A percentile compares a stretch with the other conserved stretches of the same genome.
Conservation (phyloP, 371 early-diverging fungal species). For the Choanephora cucurbitarum region DNA sequence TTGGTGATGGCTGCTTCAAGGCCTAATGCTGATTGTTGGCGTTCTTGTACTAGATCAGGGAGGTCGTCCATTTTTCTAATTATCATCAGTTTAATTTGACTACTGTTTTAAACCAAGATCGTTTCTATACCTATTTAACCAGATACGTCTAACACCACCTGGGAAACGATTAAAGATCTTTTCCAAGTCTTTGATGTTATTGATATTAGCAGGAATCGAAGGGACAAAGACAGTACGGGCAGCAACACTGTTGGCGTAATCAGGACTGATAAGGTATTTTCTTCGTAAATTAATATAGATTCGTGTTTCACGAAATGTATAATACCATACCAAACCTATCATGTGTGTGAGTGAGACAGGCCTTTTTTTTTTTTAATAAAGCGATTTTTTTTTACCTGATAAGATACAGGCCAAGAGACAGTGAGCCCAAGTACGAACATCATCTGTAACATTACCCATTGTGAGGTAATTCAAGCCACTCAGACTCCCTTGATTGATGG, state of each 20-base stretch:
- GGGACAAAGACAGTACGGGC: slow-evolving; percentile 70
- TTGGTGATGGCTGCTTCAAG: slow-evolving; percentile 57
- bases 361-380: too few relatives aligned
- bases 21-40: slow-evolving; percentile 51
- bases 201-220: slow-evolving; percentile 54
- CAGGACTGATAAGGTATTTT: slow-evolving; percentile 58
- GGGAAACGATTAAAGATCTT: slow-evolving; percentile 69
- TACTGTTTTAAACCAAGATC: too few relatives aligned
- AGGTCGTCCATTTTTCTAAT: slow-evolving; percentile 55
- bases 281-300: slow-evolving; percentile 71
- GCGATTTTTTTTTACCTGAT: slow-evolving; percentile 47
- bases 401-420: slow-evolving; percentile 63
- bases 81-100: too few relatives aligned
- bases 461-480: slow-evolving; percentile 55
- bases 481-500: slow-evolving; percentile 40
- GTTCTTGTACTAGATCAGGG: slow-evolving; percentile 56
- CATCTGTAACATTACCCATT: slow-evolving; percentile 64
- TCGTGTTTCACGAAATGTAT: slow-evolving; percentile 63
- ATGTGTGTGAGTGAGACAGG: too few relatives aligned
- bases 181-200: slow-evolving; percentile 46
- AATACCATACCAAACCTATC: slow-evolving; percentile 44
- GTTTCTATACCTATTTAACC: slow-evolving; percentile 66
- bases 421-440: slow-evolving; percentile 68
- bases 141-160: slow-evolving; percentile 72
- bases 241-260: slow-evolving; percentile 60